These are phyloP conservation scores for Hirschioporus abietinus DNA, from an alignment of 768 basidiomycete species.

Conservation along the genomic window DNA sequence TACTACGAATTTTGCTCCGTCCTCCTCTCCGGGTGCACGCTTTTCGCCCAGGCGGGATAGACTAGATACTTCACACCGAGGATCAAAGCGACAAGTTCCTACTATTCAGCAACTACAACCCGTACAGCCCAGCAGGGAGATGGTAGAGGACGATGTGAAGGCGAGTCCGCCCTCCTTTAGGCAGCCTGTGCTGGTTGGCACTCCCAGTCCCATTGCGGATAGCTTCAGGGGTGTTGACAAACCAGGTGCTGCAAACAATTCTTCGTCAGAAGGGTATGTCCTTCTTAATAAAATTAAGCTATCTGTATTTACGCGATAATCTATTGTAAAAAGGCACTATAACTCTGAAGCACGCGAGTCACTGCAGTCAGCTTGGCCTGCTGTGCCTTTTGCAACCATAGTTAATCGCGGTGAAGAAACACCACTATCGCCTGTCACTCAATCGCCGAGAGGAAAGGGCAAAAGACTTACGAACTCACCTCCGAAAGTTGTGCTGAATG, in stretches of 20 bases:
- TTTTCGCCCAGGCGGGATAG: not conserved
- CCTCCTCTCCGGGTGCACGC: slow-evolving; percentile 4
- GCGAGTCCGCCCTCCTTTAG: slow-evolving; percentile 2
- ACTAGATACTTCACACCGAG: not conserved
- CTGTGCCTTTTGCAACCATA: not conserved
- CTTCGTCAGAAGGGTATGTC: slow-evolving; percentile 1
- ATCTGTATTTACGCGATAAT: not conserved
- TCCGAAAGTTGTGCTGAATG: not conserved
- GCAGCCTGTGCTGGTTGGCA: slow-evolving; percentile 5
- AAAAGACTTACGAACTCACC: slow-evolving; percentile 1
- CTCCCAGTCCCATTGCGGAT: slow-evolving; percentile 5
- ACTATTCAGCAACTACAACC: slow-evolving; percentile 2
- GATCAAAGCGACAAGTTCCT: not conserved
- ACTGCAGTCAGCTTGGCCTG: not conserved
- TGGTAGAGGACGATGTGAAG: slow-evolving; percentile 2
- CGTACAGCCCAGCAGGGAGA: slow-evolving; percentile 4
- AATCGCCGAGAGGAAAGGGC: not conserved
- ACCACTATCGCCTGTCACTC: not conserved
- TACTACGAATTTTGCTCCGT: slow-evolving; percentile 6
- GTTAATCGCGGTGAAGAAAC: not conserved
- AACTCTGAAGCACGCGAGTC: not conserved
- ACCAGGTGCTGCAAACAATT: not conserved
- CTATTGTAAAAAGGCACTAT: not conserved
- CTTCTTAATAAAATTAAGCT: slow-evolving; percentile 1
- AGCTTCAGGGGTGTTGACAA: not conserved